These are phyloP conservation scores for Saccharomycopsis sp. DNA, from an alignment of 805 yeast genomes.

Conservation along the genomic window DNA sequence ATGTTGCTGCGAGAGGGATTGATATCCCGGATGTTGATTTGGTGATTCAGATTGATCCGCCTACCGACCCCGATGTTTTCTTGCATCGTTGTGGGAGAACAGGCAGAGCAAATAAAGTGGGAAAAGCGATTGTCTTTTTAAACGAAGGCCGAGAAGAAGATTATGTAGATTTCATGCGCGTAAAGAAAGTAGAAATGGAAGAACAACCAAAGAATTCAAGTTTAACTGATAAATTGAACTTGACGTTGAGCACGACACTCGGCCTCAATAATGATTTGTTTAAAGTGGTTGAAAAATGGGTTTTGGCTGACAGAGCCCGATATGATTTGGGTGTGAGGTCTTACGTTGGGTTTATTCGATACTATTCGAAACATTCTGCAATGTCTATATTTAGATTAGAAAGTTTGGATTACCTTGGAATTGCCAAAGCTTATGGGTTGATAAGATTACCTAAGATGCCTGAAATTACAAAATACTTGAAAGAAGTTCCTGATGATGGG, in stretches of 20 bases:
- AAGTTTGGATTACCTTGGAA: conserved; percentile 60
- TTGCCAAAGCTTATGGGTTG: conserved; percentile 74
- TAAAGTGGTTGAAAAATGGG: conserved; percentile 40
- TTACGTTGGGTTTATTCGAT: conserved; percentile 75
- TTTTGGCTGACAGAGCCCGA: conserved; percentile 65
- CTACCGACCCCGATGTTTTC: conserved; percentile 86
- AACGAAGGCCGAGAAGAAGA: conserved; percentile 74
- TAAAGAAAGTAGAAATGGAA: conserved; percentile 52
- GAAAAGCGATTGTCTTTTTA: conserved; percentile 70
- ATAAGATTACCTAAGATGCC: conserved; percentile 92
- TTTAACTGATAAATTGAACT: conserved; percentile 12
- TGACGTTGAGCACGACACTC: conserved; percentile 20
- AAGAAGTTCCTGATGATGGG: conserved; percentile 53
- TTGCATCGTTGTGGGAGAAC: conserved; percentile 94
- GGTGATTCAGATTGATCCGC: conserved; percentile 92
- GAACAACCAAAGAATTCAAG: conserved; percentile 28
- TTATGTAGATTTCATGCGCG: conserved; percentile 71
- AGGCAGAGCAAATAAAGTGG: conserved; percentile 82
- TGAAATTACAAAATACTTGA: conserved; percentile 52
- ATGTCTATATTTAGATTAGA: conserved; percentile 77
- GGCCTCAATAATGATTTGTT: conserved; percentile 22
- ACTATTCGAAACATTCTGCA: conserved; percentile 84
- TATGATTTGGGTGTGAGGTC: conserved; percentile 78
- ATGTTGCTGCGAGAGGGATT: conserved; percentile 97
- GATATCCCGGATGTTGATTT: conserved; percentile 93